Conservation (phyloP, 2,329 filamentous ascomycete genomes). For the Aspergillus uvarum region DNA sequence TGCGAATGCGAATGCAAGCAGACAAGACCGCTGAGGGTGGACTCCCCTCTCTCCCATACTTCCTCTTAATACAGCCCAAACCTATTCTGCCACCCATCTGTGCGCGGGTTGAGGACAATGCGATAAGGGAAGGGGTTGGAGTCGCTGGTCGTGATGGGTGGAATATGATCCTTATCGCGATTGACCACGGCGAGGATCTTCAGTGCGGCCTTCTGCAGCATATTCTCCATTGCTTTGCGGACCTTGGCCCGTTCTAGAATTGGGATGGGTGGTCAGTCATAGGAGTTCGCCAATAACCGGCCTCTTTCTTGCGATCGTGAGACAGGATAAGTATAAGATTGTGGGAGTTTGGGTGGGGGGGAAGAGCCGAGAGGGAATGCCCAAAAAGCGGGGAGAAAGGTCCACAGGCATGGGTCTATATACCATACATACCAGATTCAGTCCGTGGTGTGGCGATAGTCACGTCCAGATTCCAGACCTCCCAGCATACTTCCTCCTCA, state of each 20-base stretch:
- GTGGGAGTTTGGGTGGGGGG: no score
- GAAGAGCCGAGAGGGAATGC: no score
- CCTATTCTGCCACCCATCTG: slow-evolving; percentile 73
- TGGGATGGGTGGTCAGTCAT: neutral
- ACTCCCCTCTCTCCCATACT: neutral
- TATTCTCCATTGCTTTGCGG: slow-evolving; percentile 85
- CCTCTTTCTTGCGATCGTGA: no score
- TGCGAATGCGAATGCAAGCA: neutral
- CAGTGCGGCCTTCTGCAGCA: slow-evolving; percentile 79
- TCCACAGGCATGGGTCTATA: no score
- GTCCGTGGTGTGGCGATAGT: slow-evolving; percentile 88
- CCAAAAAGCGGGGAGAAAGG: no score
- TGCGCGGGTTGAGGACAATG: slow-evolving; percentile 82
- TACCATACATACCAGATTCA: slow-evolving; percentile 68
- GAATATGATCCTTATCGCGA: slow-evolving; percentile 90
- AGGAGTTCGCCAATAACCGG: no score
- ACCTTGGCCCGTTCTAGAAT: slow-evolving; percentile 79
- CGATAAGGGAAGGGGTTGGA: slow-evolving; percentile 94
- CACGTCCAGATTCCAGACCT: slow-evolving; percentile 90
- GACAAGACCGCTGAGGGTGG: neutral
- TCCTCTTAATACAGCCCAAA: slow-evolving; percentile 67
- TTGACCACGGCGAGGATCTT: slow-evolving; percentile 89
- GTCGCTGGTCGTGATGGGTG: slow-evolving; percentile 89
- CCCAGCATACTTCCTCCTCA: slow-evolving; percentile 96
- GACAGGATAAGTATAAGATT: no score